phyloP scores from a whole-genome alignment of 1,139 yeast species.

The Yamadazyma diospyri region DNA sequence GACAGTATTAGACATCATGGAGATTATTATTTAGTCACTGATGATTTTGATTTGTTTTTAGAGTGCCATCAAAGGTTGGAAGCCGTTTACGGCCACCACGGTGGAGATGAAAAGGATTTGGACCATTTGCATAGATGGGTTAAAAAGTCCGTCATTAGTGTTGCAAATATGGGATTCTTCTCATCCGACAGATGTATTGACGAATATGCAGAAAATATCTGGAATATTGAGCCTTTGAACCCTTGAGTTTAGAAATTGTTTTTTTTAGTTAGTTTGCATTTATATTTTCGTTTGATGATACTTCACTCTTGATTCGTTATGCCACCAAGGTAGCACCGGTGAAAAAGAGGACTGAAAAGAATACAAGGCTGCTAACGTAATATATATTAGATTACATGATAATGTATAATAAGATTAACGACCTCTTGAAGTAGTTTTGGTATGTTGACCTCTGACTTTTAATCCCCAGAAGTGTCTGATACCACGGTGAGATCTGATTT shows the following conservation, averaged over 20 bases:
- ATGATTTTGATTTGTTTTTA: constrained; percentile 83
- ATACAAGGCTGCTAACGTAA: constrained; percentile 14
- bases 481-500: constrained; percentile 99
- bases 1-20: constrained; percentile 72
- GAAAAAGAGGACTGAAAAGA: no score
- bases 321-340: no score
- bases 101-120: constrained; percentile 39
- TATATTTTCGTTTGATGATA: neutral
- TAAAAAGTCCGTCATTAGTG: constrained; percentile 70
- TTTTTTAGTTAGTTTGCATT: no score
- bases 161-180: constrained; percentile 93
- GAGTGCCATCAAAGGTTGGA: constrained; percentile 79
- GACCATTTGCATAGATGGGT: constrained; percentile 70
- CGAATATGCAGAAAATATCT: constrained; percentile 88
- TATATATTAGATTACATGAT: constrained; percentile 19
- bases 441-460: constrained; percentile 98
- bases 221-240: constrained; percentile 79
- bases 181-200: constrained; percentile 87
- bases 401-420: constrained; percentile 30
- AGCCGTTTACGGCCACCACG: constrained; percentile 55
- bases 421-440: constrained; percentile 99
- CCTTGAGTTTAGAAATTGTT: constrained; percentile 2
- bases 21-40: constrained; percentile 82
- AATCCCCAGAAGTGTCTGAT: constrained; percentile 99
- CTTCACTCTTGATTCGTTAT: no score